Percentiles rank a stretch among this genome's conserved stretches.
phyloP scores from a whole-genome alignment of 2,329 filamentous ascomycete genomes.

The Xylaria sp. region DNA sequence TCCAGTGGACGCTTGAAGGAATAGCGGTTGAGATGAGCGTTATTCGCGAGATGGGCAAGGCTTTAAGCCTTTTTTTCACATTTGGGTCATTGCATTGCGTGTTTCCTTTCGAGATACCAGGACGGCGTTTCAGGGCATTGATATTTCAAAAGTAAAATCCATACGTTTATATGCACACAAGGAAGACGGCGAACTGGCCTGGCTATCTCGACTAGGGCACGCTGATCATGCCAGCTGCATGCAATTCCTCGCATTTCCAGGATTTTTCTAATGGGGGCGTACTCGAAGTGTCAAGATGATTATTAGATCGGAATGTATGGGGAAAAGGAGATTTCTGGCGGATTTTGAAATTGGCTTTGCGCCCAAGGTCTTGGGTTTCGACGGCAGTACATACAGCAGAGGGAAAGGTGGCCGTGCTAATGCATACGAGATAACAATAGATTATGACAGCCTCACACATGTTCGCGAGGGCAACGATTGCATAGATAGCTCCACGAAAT shows the following conservation, averaged over 20 bases:
- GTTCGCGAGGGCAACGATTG: conserved; percentile 27
- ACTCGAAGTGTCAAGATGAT: conserved; percentile 25
- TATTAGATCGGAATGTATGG: conserved; percentile 42
- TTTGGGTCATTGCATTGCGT: conserved; percentile 54
- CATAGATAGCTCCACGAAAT: conserved; percentile 21
- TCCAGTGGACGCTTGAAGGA: conserved; percentile 53
- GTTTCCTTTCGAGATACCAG: conserved; percentile 57
- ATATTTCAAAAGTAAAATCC: conserved; percentile 35
- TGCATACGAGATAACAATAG: conserved; percentile 33
- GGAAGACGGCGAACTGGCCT: conserved; percentile 33
- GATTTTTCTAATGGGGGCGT: conserved; percentile 25
- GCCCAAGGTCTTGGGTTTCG: conserved; percentile 34
- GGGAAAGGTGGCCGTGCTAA: conserved; percentile 22
- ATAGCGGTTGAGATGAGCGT: conserved; percentile 10
- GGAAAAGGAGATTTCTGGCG: conserved; percentile 40
- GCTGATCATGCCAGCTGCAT: conserved; percentile 27
- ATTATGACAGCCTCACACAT: conserved; percentile 34
- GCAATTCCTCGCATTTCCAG: conserved; percentile 37
- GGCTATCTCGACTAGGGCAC: background rate
- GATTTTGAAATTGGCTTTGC: conserved; percentile 36
- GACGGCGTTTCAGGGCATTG: conserved; percentile 53
- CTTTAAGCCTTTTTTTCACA: conserved; percentile 40
- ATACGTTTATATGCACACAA: conserved; percentile 41
- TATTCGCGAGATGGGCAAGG: conserved; percentile 50
- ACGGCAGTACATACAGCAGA: conserved; percentile 36